Base-by-base conservation (phyloP, 768 basidiomycete species). In the Lentinula raphanica region DNA sequence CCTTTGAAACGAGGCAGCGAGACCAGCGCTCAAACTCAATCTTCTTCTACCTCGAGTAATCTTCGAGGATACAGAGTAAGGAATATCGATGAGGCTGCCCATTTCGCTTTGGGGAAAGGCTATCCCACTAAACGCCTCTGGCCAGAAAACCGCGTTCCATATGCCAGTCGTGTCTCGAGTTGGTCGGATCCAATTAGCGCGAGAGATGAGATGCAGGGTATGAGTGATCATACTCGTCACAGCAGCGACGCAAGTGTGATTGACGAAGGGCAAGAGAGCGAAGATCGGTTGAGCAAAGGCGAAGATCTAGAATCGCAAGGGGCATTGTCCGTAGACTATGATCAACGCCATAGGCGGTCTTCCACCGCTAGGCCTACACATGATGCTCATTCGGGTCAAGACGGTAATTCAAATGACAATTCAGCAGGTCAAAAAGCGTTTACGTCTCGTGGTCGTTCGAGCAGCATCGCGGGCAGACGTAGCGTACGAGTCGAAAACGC, bases 161-260 rank as follows among this genome's bases (percentile, higher is more conserved):
- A 54, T 3, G 76, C 75, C 63, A 76, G 66, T 29, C 74, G 80
- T 9, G 69, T 81, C 39, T 75, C 80, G 23, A 83, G 79, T 63
- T 83, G 82, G 84, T 77, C 81, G 3, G 83, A 82, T 61, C 76
- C 82, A 1, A 61, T 77, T 46, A 80, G 74, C 54, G 77, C 76
- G 25, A 70, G 73, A 48, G 73, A 69, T 28, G 60, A 69, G 1
- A 45, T 27, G 13, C 45, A 38, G 25, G 35, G 36, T 35, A 23
- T 38, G 12, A 11, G 15, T 32, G 25, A 36, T 48, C 32, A 17
- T 57, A 19, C 21, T 8, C 32, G 63, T 5, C 9, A 36, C 0
- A n/a, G 51, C 21, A 53, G 51, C 21, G 51, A 51, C n/a, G 2
- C 49, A 19, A 51, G 49, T 21, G 5, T 68, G 35, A 70, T 3